Evolutionary conservation across 352 stramenopile genomes (phyloP).

Genomic region (Phytophthora lateralis): DNA sequence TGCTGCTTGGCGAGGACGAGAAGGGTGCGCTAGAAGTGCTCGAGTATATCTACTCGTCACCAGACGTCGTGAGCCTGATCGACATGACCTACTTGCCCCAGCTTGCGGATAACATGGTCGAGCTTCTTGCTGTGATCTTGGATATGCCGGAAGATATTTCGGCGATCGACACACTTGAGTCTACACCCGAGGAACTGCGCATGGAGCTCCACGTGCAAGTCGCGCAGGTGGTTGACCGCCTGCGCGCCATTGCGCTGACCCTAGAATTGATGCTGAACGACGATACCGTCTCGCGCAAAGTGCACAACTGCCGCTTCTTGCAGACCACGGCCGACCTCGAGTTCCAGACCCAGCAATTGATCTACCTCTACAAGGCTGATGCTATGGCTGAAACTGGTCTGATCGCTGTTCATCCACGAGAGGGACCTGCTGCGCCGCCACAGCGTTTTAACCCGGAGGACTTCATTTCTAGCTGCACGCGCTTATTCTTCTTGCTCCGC

Average conservation of each 20-base stretch:
- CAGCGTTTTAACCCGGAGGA: slow-evolving; percentile 60
- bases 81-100: slow-evolving; percentile 65
- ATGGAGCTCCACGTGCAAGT: slow-evolving; percentile 79
- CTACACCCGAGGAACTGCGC: slow-evolving; percentile 46
- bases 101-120: slow-evolving; percentile 70
- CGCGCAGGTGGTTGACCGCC: slow-evolving; percentile 58
- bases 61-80: slow-evolving; percentile 60
- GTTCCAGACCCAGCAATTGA: slow-evolving; percentile 75
- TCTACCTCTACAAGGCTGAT: slow-evolving; percentile 75
- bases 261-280: slow-evolving; percentile 71
- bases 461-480: slow-evolving; percentile 78
- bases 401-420: slow-evolving; percentile 44
- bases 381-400: slow-evolving; percentile 59
- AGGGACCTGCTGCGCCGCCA: slow-evolving; percentile 36
- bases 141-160: slow-evolving; percentile 82
- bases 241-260: slow-evolving; percentile 50
- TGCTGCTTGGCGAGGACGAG: slow-evolving; percentile 61
- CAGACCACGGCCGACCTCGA: slow-evolving; percentile 56
- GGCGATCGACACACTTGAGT: slow-evolving; percentile 45
- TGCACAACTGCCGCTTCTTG: slow-evolving; percentile 69
- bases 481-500: slow-evolving; percentile 81
- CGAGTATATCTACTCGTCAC: slow-evolving; percentile 63
- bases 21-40: slow-evolving; percentile 59
- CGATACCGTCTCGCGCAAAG: slow-evolving; percentile 43
- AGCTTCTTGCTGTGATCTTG: slow-evolving; percentile 74